Conservation (phyloP, 2,329 filamentous ascomycete species). For the Grosmannia serpens region DNA sequence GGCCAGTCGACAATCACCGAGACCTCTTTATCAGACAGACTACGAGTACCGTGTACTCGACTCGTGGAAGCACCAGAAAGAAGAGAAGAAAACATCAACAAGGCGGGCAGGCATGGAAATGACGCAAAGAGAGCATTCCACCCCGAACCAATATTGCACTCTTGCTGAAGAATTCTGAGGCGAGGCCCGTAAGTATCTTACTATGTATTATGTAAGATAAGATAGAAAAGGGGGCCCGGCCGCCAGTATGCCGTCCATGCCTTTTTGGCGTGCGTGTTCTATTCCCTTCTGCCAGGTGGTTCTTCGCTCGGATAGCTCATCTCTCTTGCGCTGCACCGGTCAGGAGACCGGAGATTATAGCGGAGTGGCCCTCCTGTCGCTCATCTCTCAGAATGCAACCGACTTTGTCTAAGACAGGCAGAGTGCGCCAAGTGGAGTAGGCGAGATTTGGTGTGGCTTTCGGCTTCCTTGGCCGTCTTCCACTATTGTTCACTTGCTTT, state of each 20-base stretch:
- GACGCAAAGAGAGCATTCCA: not conserved
- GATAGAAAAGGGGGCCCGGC: not conserved
- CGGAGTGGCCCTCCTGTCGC: slow-evolving; percentile 4
- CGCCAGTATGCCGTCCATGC: not conserved
- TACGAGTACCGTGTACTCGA: too few species aligned
- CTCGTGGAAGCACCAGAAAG: too few species aligned
- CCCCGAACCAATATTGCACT: not conserved
- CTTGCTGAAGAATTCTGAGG: not conserved
- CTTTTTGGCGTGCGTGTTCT: not conserved
- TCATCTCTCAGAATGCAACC: slow-evolving; percentile 5
- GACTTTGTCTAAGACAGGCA: slow-evolving; percentile 4
- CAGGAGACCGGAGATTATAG: slow-evolving; percentile 18
- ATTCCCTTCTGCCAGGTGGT: not conserved
- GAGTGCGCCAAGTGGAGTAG: slow-evolving; percentile 2
- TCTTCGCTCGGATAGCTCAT: slow-evolving; percentile 6
- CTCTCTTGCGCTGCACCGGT: slow-evolving; percentile 14
- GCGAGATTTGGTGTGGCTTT: slow-evolving; percentile 1
- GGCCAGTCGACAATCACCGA: not conserved
- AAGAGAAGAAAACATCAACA: too few species aligned
- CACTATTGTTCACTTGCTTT: not conserved
- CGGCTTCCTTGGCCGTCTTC: not conserved
- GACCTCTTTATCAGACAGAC: not conserved
- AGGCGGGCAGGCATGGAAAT: not conserved
- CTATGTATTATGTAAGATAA: too few species aligned
- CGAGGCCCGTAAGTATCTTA: not conserved